phyloP scores from a whole-genome alignment of 495 filamentous ascomycete genomes.

The Tuber indicum region DNA sequence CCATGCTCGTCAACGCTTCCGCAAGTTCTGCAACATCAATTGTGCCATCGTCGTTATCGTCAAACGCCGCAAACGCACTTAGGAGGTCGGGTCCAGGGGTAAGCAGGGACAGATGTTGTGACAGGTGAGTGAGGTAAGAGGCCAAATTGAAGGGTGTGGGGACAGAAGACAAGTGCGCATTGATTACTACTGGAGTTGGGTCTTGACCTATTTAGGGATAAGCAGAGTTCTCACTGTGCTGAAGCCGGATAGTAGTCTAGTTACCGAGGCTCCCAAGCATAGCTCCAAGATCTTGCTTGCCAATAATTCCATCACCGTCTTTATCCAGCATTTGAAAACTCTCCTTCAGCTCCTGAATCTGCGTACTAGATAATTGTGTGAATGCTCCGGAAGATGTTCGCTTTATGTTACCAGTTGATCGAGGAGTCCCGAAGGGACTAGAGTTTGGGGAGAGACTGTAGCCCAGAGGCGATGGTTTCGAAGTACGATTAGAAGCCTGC shows the following conservation, averaged over 20 bases:
- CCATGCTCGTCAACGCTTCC: slow-evolving; percentile 74
- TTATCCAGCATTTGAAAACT: slow-evolving; percentile 41
- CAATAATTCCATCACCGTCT: slow-evolving; percentile 39
- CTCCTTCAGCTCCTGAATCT: slow-evolving; percentile 41
- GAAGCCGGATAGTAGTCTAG: slow-evolving; percentile 5
- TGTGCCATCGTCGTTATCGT: slow-evolving; percentile 90
- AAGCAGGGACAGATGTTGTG: slow-evolving; percentile 61
- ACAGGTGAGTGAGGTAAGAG: slow-evolving; percentile 71
- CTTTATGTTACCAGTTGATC: slow-evolving; percentile 19
- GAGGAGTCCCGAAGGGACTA: slow-evolving; percentile 15
- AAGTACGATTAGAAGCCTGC: slow-evolving; percentile 34
- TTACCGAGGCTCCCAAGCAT: slow-evolving; percentile 42
- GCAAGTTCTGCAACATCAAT: slow-evolving; percentile 75
- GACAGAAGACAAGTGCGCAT: slow-evolving; percentile 46
- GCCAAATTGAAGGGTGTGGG: slow-evolving; percentile 71
- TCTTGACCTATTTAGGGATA: slow-evolving; percentile 43
- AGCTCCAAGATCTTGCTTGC: slow-evolving; percentile 32
- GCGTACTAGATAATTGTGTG: slow-evolving; percentile 34
- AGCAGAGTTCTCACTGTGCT: slow-evolving; percentile 28
- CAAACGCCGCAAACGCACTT: slow-evolving; percentile 87
- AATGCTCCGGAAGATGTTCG: slow-evolving; percentile 39
- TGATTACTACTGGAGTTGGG: slow-evolving; percentile 20
- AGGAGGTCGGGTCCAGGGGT: slow-evolving; percentile 68
- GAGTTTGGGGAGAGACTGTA: slow-evolving; percentile 25
- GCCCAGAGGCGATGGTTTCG: slow-evolving; percentile 38